Conservation (phyloP, 345 rosid genomes). For the Psidium friedrichsthalianum region DNA sequence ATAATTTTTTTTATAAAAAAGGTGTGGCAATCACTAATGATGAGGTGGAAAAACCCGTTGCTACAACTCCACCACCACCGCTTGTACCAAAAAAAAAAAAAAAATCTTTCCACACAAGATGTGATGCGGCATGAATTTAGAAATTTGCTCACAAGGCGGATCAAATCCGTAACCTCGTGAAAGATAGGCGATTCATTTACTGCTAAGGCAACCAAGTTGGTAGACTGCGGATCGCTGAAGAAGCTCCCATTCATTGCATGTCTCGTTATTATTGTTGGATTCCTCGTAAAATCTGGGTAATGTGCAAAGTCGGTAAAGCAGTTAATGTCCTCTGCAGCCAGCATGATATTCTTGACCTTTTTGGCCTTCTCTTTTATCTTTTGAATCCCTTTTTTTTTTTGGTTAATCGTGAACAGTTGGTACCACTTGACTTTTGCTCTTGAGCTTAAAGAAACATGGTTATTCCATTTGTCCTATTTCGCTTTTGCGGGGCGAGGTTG, state of each 20-base stretch:
- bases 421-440: neutral
- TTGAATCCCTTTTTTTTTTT: neutral
- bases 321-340: neutral
- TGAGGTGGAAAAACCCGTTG: neutral
- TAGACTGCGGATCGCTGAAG: neutral
- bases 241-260: neutral
- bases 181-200: accelerated
- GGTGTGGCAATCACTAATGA: accelerated
- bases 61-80: neutral
- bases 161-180: neutral
- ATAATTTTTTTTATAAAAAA: neutral
- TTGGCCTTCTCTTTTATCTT: neutral
- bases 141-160: accelerated
- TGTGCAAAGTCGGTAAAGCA: neutral
- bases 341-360: neutral
- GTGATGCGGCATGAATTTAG: accelerated
- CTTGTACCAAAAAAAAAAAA: neutral
- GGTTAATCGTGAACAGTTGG: neutral
- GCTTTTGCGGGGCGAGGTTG: neutral
- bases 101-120: neutral
- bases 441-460: neutral
- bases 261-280: neutral
- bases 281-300: neutral
- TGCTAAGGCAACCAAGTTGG: neutral
- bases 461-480: neutral